A percentile compares a stretch with the other conserved stretches of the same genome.
Evolutionary conservation across 2,329 filamentous ascomycete species (phyloP).

Genomic region (Penicillium corylophilum): DNA sequence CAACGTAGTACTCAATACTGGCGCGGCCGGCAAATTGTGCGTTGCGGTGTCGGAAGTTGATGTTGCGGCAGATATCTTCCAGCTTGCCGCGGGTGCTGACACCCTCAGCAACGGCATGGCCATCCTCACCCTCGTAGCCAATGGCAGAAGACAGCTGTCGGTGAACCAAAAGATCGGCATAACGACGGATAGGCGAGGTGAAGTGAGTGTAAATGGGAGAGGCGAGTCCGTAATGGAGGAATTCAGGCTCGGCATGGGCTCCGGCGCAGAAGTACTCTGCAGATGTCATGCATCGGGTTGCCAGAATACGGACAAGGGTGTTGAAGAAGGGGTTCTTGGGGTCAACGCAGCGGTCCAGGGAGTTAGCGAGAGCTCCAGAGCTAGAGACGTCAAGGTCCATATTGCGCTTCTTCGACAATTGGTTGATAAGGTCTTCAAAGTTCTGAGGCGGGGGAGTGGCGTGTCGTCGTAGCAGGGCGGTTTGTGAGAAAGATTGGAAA

Average conservation of each 20-base stretch:
- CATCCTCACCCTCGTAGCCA: constrained; percentile 65
- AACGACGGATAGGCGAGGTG: constrained; percentile 93
- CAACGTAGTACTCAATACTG: constrained; percentile 96
- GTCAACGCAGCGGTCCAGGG: constrained; percentile 81
- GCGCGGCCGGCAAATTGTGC: constrained; percentile 93
- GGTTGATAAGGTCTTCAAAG: constrained; percentile 89
- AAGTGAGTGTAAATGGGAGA: constrained; percentile 99
- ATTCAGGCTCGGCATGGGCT: constrained; percentile 88
- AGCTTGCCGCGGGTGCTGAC: constrained; percentile 80
- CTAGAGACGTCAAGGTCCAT: constrained; percentile 80
- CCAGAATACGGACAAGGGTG: constrained; percentile 94
- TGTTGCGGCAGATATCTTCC: constrained; percentile 94
- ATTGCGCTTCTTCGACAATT: constrained; percentile 82
- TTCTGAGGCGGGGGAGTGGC: constrained; percentile 90
- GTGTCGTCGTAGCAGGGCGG: constrained; percentile 88
- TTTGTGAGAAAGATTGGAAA: constrained; percentile 89
- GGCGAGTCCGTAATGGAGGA: constrained; percentile 94
- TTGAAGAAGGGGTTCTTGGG: constrained; percentile 90
- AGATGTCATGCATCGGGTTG: constrained; percentile 98
- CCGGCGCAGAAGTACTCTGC: constrained; percentile 98
- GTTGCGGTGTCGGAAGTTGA: constrained; percentile 96
- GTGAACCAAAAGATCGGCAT: constrained; percentile 94
- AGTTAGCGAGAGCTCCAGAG: constrained; percentile 90
- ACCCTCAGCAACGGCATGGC: constrained; percentile 70
- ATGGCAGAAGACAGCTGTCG: constrained; percentile 94